phyloP scores from a whole-genome alignment of 768 basidiomycete genomes.

The Melanogaster broomeanus region DNA sequence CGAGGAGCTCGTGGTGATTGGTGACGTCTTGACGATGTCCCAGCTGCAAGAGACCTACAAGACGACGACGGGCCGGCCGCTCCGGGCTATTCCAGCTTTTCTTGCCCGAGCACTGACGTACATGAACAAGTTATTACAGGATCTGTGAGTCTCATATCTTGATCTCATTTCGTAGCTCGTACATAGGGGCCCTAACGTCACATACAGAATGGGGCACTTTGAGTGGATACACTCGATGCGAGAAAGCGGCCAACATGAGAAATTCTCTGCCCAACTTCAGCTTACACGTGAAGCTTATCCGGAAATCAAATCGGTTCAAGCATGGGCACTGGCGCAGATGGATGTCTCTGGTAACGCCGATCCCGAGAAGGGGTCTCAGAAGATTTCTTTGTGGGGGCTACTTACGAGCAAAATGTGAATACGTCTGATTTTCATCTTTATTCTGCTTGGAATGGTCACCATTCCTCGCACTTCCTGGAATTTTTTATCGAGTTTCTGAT shows the following conservation, averaged over 20 bases:
- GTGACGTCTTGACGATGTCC: conserved; percentile 30
- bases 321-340: conserved; percentile 25
- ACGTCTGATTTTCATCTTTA: too few relatives aligned
- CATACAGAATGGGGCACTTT: conserved; percentile 27
- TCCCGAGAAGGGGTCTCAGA: conserved; percentile 26
- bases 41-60: conserved; percentile 31
- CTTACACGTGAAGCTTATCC: conserved; percentile 25
- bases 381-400: conserved; percentile 24
- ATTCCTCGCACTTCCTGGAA: too few relatives aligned
- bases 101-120: conserved; percentile 27
- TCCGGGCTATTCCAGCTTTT: conserved; percentile 32
- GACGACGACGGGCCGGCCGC: conserved; percentile 24
- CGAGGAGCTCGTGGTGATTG: conserved; percentile 29
- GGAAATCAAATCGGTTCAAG: conserved; percentile 27
- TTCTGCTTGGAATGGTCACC: too few relatives aligned
- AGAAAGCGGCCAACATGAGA: conserved; percentile 16
- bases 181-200: too few relatives aligned
- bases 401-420: conserved; percentile 23
- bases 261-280: conserved; percentile 23
- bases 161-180: not conserved
- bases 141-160: conserved; percentile 23
- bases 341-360: not conserved
- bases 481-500: too few relatives aligned
- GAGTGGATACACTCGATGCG: conserved; percentile 26
- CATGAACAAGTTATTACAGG: conserved; percentile 32